These are phyloP conservation scores for Inga laurina DNA, from an alignment of 306 rosid species.

Conservation along the genomic window DNA sequence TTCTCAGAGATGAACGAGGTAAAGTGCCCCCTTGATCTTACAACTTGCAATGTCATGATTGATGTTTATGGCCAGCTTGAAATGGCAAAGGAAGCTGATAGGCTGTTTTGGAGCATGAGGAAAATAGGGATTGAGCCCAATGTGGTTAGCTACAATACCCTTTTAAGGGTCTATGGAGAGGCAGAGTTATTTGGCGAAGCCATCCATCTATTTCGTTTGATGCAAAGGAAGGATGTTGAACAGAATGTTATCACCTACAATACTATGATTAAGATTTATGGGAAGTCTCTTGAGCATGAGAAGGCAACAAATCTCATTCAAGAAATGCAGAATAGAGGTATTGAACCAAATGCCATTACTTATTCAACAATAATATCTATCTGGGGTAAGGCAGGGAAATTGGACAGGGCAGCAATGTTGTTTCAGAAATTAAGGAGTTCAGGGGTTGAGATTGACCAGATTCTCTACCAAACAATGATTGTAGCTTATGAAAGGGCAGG, in stretches of 20 bases:
- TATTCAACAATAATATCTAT: conserved; percentile 90
- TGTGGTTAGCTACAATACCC: conserved; percentile 89
- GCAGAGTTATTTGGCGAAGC: conserved; percentile 94
- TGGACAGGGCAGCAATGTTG: conserved; percentile 81
- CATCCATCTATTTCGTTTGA: conserved; percentile 81
- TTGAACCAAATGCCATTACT: conserved; percentile 87
- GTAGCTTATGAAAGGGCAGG: conserved; percentile 90
- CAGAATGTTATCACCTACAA: conserved; percentile 89
- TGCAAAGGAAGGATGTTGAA: conserved; percentile 75
- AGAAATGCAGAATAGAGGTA: conserved; percentile 83
- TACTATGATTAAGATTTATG: conserved; percentile 90
- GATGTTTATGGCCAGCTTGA: conserved; percentile 96
- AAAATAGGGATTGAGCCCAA: conserved; percentile 81
- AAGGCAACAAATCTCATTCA: conserved; percentile 86
- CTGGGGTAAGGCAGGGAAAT: conserved; percentile 92
- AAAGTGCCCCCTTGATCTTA: conserved; percentile 66
- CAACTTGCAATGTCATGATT: conserved; percentile 86
- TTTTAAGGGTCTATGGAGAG: conserved; percentile 91
- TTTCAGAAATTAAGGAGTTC: conserved; percentile 88
- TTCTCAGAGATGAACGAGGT: conserved; percentile 78
- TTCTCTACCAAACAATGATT: conserved; percentile 92
- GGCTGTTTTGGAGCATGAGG: conserved; percentile 94
- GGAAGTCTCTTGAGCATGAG: conserved; percentile 83
- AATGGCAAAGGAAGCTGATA: conserved; percentile 90
- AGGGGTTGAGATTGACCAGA: conserved; percentile 83